Base-by-base conservation (phyloP, 768 basidiomycete species). In the Auricularia cornea region DNA sequence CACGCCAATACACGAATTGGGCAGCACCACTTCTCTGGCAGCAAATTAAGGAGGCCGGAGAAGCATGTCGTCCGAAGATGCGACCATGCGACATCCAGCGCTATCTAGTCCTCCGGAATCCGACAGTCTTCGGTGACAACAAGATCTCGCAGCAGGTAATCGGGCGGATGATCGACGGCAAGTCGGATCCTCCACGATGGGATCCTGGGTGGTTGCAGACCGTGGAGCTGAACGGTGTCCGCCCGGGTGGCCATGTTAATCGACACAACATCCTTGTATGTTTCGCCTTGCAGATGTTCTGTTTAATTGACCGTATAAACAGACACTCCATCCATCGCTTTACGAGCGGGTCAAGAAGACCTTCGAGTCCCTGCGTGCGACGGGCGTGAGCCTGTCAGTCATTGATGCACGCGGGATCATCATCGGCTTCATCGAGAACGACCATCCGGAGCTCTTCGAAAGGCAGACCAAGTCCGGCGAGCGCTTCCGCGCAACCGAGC, bases 381-480 rank as follows among this genome's bases (percentile, higher is more conserved):
- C 63, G 11, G 69, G 70, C 1, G 64, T 67, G 12, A 41, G 72
- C 5, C 38, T 78, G 2, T 67, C 68, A 3, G 26, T 76, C 4
- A 35, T 69, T 16, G 71, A 72, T 3, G 67, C 69, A 4, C 68
- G 71, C 0, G 76, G 64, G 1, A 63, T 77, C n/a, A 69, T 77
- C 52, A 62, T 77, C 35, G 73, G 72, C 0, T 65, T 52, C 3
- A 71, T 77, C 41, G 18, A 64, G 11, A 23, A 68, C 20, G 60
- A 61, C 10, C 59, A 48, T 14, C 74, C 77, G 0, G 66, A 70
- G 33, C 65, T 79, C 6, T 71, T 79, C 48, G 30, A 62, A 3
- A 63, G 67, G 11, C 40, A 40, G n/a, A 66, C 68, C 29, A 35
- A 38, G 18, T 70, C 74, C 59, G 75, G 76, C 1, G 66, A 62